Evolutionary conservation across 768 basidiomycete genomes (phyloP).

Genomic region (Strobilomyces echinocephalus): DNA sequence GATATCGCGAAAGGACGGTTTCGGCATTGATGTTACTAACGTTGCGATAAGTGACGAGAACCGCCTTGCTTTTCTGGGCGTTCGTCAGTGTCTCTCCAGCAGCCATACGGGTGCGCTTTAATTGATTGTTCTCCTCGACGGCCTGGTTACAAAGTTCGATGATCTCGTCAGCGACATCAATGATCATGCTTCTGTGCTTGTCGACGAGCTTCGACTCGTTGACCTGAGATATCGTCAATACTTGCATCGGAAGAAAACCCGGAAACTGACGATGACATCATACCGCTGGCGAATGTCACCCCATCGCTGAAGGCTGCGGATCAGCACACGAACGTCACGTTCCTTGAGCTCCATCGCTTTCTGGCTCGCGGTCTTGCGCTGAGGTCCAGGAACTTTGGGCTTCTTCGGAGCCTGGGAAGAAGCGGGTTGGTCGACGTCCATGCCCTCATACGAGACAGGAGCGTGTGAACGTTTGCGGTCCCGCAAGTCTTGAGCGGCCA

Average conservation of each 20-base stretch:
- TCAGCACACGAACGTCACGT: constrained; percentile 91
- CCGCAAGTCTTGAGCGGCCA: constrained; percentile 61
- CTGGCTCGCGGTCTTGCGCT: constrained; percentile 87
- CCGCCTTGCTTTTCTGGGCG: constrained; percentile 95
- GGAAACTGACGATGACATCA: constrained; percentile 76
- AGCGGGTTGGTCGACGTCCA: constrained; percentile 79
- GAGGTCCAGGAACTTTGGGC: constrained; percentile 63
- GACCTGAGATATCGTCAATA: constrained; percentile 48
- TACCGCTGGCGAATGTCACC: constrained; percentile 95
- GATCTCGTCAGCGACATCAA: constrained; percentile 89
- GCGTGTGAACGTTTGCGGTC: constrained; percentile 83
- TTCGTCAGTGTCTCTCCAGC: constrained; percentile 87
- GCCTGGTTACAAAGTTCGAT: constrained; percentile 80
- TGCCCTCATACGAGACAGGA: constrained; percentile 85
- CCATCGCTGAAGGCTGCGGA: constrained; percentile 95
- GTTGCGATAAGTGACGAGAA: constrained; percentile 84
- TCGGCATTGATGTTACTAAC: constrained; percentile 97
- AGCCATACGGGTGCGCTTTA: constrained; percentile 69
- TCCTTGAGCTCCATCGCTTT: constrained; percentile 97
- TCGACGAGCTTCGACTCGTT: constrained; percentile 83
- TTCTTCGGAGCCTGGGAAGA: constrained; percentile 65
- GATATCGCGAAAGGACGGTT: constrained; percentile 85
- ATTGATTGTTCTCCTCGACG: constrained; percentile 77
- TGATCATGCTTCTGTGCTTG: constrained; percentile 91
- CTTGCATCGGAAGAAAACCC: neutral